phyloP scores from a whole-genome alignment of 208 protist species.

The Vickermania ingenoplastis region DNA sequence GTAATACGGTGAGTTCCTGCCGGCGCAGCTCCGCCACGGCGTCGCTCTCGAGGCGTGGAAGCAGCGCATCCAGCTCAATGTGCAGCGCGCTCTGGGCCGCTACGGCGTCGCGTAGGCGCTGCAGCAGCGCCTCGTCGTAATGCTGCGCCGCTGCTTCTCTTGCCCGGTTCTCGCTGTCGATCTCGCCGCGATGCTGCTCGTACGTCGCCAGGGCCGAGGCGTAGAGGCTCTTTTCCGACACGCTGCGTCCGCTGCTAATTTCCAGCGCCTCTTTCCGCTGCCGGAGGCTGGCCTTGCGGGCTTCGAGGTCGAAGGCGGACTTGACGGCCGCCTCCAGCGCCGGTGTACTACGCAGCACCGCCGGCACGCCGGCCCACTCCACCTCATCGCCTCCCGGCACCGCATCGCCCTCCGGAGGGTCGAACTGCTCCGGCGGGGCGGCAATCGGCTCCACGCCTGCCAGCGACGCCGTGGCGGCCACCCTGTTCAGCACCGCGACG shows the following conservation, averaged over 20 bases:
- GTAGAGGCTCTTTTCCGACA: slow-evolving; percentile 30
- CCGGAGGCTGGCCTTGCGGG: slow-evolving; percentile 50
- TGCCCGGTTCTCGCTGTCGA: slow-evolving; percentile 21
- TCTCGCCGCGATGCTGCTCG: slow-evolving; percentile 10
- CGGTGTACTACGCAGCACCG: slow-evolving; percentile 22
- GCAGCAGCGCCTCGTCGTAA: slow-evolving; percentile 12
- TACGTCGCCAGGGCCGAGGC: slow-evolving; percentile 31
- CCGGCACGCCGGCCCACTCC: slow-evolving; percentile 41
- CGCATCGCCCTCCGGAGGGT: slow-evolving; percentile 7
- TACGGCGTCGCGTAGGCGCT: slow-evolving; percentile 34
- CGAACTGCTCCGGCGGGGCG: slow-evolving; percentile 9
- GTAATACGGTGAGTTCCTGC: slow-evolving; percentile 14
- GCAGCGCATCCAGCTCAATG: slow-evolving; percentile 54
- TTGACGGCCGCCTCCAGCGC: not conserved
- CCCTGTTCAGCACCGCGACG: slow-evolving; percentile 66
- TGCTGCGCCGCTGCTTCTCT: slow-evolving; percentile 25
- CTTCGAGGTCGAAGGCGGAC: slow-evolving; percentile 26
- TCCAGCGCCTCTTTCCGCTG: slow-evolving; percentile 71
- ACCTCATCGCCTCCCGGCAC: slow-evolving; percentile 24
- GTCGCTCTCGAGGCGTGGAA: slow-evolving; percentile 55
- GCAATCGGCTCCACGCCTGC: slow-evolving; percentile 25
- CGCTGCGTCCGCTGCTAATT: slow-evolving; percentile 40
- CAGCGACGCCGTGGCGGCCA: slow-evolving; percentile 31
- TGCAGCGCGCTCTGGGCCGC: slow-evolving; percentile 50
- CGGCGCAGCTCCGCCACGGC: slow-evolving; percentile 62